Percentiles rank a stretch among this genome's conserved stretches.
Conservation (phyloP, 768 basidiomycete genomes). For the Leccinum boreale region DNA sequence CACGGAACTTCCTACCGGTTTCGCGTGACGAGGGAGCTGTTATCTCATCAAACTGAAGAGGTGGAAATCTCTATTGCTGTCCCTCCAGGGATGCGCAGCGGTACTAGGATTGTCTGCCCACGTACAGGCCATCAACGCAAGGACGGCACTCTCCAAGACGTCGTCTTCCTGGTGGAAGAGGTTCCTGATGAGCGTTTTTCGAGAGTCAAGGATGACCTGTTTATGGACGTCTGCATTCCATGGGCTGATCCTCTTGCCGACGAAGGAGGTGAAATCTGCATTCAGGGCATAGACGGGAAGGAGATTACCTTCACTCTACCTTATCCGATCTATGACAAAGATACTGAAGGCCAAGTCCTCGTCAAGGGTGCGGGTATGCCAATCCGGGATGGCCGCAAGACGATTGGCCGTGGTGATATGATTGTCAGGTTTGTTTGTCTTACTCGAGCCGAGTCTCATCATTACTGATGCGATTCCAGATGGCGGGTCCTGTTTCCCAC, state of each 20-base stretch:
- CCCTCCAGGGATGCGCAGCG: constrained; percentile 57
- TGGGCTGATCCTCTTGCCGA: constrained; percentile 50
- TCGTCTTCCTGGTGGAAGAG: constrained; percentile 65
- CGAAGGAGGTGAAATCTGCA: constrained; percentile 46
- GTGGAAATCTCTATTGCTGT: constrained; percentile 60
- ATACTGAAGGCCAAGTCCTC: constrained; percentile 46
- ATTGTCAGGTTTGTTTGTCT: constrained; percentile 48
- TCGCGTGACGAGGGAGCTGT: constrained; percentile 54
- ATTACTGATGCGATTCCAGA: constrained; percentile 12
- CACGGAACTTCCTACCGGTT: constrained; percentile 54
- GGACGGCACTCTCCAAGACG: constrained; percentile 56
- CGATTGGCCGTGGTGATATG: constrained; percentile 59
- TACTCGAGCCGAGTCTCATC: not conserved
- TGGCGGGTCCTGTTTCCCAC: constrained; percentile 32
- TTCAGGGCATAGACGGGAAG: constrained; percentile 59
- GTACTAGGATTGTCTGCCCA: constrained; percentile 58
- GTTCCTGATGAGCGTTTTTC: constrained; percentile 54
- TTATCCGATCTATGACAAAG: constrained; percentile 46
- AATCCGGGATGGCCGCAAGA: constrained; percentile 47
- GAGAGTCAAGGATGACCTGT: constrained; percentile 54
- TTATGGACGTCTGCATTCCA: constrained; percentile 52
- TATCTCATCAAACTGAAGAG: constrained; percentile 47
- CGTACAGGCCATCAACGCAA: constrained; percentile 65
- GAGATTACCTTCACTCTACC: constrained; percentile 50
- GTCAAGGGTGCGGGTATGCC: constrained; percentile 71